Evolutionary conservation across 768 basidiomycete species (phyloP).

Genomic region (Coprinopsis marcescibilis): DNA sequence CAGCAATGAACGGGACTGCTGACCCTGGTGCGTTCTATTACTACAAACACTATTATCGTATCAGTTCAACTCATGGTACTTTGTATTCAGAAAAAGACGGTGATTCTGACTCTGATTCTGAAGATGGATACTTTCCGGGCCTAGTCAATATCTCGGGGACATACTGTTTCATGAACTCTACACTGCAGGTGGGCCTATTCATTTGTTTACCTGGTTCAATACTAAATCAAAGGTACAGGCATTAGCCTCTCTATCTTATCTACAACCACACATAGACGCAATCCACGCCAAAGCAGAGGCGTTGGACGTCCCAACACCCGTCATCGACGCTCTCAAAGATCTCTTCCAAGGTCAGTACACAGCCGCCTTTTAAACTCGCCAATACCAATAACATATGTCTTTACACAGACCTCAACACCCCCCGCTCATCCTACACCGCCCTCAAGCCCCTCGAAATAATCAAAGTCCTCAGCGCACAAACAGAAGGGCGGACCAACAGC

Average conservation of each 20-base stretch:
- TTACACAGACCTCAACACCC: slow-evolving; percentile 56
- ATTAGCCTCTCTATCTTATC: slow-evolving; percentile 77
- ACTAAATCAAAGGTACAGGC: slow-evolving; percentile 50
- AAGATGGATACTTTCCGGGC: slow-evolving; percentile 68
- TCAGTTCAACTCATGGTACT: not conserved
- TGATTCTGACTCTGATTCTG: not conserved
- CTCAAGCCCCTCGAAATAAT: slow-evolving; percentile 74
- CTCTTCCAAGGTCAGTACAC: slow-evolving; percentile 56
- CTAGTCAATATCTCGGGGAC: slow-evolving; percentile 95
- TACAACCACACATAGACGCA: slow-evolving; percentile 73
- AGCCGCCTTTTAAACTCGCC: slow-evolving; percentile 1
- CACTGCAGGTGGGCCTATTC: slow-evolving; percentile 60
- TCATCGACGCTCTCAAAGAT: slow-evolving; percentile 74
- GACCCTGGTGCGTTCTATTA: slow-evolving; percentile 18
- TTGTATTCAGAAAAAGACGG: slow-evolving; percentile 20
- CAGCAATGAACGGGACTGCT: slow-evolving; percentile 33
- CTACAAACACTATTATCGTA: slow-evolving; percentile 5
- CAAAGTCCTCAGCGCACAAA: slow-evolving; percentile 52
- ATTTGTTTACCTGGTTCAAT: not conserved
- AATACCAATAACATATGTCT: slow-evolving; percentile 5
- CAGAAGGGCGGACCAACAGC: slow-evolving; percentile 47
- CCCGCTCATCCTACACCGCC: slow-evolving; percentile 48
- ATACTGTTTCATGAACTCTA: slow-evolving; percentile 97
- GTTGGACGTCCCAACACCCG: slow-evolving; percentile 78
- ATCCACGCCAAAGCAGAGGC: slow-evolving; percentile 74